Percentiles rank a stretch among this genome's conserved stretches.
Conservation (phyloP, 2,329 filamentous ascomycete species). For the Colletotrichum sp. region DNA sequence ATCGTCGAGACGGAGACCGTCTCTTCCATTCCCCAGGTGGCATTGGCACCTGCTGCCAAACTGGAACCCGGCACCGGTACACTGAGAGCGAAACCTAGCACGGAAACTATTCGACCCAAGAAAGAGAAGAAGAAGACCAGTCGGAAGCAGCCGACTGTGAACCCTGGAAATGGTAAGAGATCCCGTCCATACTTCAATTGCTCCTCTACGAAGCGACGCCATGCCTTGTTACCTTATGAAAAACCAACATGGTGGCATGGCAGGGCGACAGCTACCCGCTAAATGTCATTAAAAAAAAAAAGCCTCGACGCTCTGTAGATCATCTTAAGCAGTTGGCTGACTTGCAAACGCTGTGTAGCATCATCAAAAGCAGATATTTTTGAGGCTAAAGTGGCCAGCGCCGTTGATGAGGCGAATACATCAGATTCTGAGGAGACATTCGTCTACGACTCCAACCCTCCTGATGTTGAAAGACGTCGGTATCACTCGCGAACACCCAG, state of each 20-base stretch:
- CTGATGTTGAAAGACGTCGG: constrained; percentile 69
- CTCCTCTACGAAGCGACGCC: not conserved
- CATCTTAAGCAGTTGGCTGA: constrained; percentile 26
- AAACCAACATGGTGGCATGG: not conserved
- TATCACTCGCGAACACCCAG: constrained; percentile 96
- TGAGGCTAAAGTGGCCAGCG: constrained; percentile 94
- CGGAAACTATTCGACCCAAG: constrained; percentile 93
- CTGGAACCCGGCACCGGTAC: constrained; percentile 71
- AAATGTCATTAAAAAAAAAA: constrained; percentile 19
- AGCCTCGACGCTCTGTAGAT: not conserved
- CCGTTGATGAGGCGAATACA: constrained; percentile 93
- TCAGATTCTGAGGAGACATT: constrained; percentile 99
- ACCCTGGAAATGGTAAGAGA: constrained; percentile 74
- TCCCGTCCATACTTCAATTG: constrained; percentile 27
- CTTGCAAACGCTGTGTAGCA: constrained; percentile 60
- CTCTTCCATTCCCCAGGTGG: constrained; percentile 84
- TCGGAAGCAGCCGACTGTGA: constrained; percentile 76
- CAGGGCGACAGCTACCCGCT: constrained; percentile 8
- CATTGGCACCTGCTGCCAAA: constrained; percentile 70
- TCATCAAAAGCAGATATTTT: constrained; percentile 98
- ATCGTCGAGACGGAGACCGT: constrained; percentile 98
- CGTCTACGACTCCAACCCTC: constrained; percentile 97
- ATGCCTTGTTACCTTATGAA: not conserved
- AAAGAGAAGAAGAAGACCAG: constrained; percentile 86
- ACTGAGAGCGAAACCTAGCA: constrained; percentile 84